Evolutionary conservation across 208 protist species (phyloP).

Genomic region (Histomonas meleagridis): DNA sequence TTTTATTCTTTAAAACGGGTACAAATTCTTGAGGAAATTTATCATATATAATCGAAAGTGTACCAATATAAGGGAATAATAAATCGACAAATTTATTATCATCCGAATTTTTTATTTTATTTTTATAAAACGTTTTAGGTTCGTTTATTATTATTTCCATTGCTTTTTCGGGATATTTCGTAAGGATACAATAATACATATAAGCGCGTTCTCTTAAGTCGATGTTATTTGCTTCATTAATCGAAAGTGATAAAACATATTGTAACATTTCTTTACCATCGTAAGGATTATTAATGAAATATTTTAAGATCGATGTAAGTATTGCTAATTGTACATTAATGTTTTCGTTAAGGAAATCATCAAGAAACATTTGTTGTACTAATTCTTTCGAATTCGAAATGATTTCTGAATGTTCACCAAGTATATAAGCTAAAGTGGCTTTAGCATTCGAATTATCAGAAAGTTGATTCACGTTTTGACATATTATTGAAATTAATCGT

Average conservation of each 20-base stretch:
- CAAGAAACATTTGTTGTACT: too few species aligned
- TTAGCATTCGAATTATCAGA: too few species aligned
- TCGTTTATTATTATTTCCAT: neutral
- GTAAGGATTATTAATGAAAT: neutral
- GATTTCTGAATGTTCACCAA: too few species aligned
- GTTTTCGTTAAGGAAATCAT: too few species aligned
- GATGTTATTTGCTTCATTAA: neutral
- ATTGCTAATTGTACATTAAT: too few species aligned
- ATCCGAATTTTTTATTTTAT: too few species aligned
- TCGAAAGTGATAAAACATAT: neutral
- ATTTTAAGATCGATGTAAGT: too few species aligned
- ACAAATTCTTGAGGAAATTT: neutral
- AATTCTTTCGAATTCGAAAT: too few species aligned
- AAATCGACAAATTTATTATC: neutral
- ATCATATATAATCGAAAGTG: neutral
- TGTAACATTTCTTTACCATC: neutral
- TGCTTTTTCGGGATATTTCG: neutral
- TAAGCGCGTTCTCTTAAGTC: neutral
- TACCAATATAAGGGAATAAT: neutral
- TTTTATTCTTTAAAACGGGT: too few species aligned
- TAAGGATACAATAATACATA: neutral
- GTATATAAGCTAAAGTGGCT: too few species aligned
- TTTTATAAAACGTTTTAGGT: neutral
- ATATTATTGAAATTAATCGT: too few species aligned
- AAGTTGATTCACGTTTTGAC: too few species aligned